phyloP scores from a whole-genome alignment of 139 green algal genomes.

The Trebouxia sp. region DNA sequence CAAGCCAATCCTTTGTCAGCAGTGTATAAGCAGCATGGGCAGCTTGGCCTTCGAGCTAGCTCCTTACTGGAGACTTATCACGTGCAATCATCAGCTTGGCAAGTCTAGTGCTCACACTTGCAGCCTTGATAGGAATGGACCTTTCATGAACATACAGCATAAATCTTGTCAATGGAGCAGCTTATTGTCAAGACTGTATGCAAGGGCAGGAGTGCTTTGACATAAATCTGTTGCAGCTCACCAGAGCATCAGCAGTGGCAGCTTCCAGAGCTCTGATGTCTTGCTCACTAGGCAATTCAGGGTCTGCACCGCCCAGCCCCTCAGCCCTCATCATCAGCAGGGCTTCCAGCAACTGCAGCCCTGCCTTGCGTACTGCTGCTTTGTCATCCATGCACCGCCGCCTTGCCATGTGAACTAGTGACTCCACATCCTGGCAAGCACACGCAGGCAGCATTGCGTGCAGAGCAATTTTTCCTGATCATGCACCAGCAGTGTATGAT shows the following conservation, averaged over 20 bases:
- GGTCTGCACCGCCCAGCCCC: constrained; percentile 26
- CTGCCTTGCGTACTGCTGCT: constrained; percentile 67
- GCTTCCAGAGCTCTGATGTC: constrained; percentile 64
- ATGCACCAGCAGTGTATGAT: too few relatives aligned
- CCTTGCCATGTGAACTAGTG: constrained; percentile 51
- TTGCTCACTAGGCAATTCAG: constrained; percentile 22
- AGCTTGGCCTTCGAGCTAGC: too few relatives aligned
- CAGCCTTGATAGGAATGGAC: too few relatives aligned
- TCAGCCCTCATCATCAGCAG: constrained; percentile 53
- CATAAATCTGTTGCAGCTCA: constrained; percentile 11
- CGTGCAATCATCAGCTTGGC: too few relatives aligned
- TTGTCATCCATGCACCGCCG: constrained; percentile 68
- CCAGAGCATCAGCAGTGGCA: constrained; percentile 64
- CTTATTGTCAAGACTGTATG: too few relatives aligned
- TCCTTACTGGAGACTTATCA: too few relatives aligned
- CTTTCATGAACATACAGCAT: too few relatives aligned
- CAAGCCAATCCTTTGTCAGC: not conserved
- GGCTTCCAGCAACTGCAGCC: constrained; percentile 67
- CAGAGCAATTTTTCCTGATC: too few relatives aligned
- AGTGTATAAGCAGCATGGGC: not conserved
- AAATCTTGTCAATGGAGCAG: too few relatives aligned
- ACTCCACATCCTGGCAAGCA: constrained; percentile 55
- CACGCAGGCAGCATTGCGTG: too few relatives aligned
- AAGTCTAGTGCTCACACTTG: too few relatives aligned
- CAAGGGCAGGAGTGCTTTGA: not conserved